Conservation (phyloP, 2,329 filamentous ascomycete genomes). For the Alternaria conjuncta region DNA sequence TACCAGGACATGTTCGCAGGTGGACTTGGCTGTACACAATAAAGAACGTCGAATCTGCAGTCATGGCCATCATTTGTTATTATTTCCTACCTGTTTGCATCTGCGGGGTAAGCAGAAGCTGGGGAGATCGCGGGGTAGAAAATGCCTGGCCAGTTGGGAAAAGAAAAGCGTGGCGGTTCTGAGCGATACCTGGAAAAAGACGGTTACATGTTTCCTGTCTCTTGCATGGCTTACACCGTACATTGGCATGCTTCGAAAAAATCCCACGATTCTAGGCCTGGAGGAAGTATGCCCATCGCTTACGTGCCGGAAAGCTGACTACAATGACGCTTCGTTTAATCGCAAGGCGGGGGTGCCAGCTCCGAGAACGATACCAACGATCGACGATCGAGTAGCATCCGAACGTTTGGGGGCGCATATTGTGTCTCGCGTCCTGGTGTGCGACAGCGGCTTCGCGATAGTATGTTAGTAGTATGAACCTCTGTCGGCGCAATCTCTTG, state of each 20-base stretch:
- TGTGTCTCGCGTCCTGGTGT: neutral
- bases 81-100: neutral
- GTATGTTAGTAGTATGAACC: neutral
- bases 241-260: neutral
- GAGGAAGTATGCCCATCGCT: neutral
- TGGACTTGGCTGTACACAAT: neutral
- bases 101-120: neutral
- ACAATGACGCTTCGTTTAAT: neutral
- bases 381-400: neutral
- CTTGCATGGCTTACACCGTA: neutral
- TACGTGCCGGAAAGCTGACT: neutral
- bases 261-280: neutral
- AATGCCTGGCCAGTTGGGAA: neutral
- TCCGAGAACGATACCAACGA: neutral
- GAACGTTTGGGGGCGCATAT: neutral
- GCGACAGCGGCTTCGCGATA: neutral
- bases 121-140: neutral
- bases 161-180: neutral
- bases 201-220: neutral
- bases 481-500: neutral
- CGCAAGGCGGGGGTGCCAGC: neutral
- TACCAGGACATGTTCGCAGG: neutral
- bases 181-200: neutral
- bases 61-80: neutral
- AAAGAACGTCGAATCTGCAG: neutral